These are phyloP conservation scores for Kwoniella sp. DNA, from an alignment of 768 basidiomycete genomes.

Conservation along the genomic window DNA sequence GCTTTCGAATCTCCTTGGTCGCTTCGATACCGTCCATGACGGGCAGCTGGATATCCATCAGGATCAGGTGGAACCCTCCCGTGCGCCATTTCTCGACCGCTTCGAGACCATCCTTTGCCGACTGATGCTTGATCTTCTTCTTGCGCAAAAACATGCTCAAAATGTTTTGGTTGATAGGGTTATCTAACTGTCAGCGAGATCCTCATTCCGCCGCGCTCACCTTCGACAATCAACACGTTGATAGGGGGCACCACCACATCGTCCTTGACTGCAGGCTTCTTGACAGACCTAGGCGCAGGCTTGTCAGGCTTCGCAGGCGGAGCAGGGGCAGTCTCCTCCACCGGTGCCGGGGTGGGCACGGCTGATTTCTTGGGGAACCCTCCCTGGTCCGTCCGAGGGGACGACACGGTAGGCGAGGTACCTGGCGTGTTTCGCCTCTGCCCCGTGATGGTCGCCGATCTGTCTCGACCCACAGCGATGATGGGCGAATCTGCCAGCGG, in stretches of 20 bases:
- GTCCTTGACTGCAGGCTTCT: constrained; percentile 52
- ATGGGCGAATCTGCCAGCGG: constrained; percentile 21
- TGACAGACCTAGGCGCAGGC: constrained; percentile 3
- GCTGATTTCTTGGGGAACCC: constrained; percentile 10
- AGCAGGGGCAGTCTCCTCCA: not conserved
- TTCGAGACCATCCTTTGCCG: constrained; percentile 90
- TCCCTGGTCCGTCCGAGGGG: constrained; percentile 6
- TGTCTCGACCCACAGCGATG: constrained; percentile 32
- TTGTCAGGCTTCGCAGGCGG: not conserved
- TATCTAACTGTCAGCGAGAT: constrained; percentile 59
- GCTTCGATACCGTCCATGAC: constrained; percentile 98
- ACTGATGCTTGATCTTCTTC: constrained; percentile 90
- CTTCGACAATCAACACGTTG: constrained; percentile 95
- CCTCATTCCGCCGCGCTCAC: constrained; percentile 54
- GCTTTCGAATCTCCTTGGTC: constrained; percentile 85
- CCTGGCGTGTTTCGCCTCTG: constrained; percentile 2
- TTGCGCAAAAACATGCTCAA: constrained; percentile 94
- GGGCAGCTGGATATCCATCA: constrained; percentile 99
- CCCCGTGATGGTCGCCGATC: constrained; percentile 29
- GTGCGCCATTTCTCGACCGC: constrained; percentile 92
- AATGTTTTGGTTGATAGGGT: constrained; percentile 97
- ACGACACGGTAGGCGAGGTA: constrained; percentile 12
- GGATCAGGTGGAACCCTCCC: constrained; percentile 88
- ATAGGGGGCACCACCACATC: constrained; percentile 87
- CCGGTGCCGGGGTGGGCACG: not conserved